Evolutionary conservation across 2,329 filamentous ascomycete genomes (phyloP).

Genomic region (Talaromyces funiculosus): DNA sequence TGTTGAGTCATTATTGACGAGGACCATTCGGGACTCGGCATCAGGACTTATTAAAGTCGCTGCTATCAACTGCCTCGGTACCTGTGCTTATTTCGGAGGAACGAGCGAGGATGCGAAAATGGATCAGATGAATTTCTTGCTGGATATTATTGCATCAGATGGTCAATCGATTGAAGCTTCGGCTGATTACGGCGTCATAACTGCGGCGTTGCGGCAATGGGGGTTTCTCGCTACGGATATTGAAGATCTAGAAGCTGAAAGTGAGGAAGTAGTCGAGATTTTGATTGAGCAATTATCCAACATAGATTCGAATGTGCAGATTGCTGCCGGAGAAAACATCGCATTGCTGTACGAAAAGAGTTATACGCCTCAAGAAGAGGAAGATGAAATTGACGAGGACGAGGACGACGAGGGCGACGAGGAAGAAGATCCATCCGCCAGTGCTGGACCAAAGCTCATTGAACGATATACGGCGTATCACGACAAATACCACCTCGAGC

Average conservation of each 20-base stretch:
- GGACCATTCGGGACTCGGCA: slow-evolving; percentile 60
- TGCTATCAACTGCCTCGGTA: slow-evolving; percentile 67
- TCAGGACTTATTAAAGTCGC: slow-evolving; percentile 60
- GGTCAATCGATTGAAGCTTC: slow-evolving; percentile 65
- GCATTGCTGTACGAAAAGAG: slow-evolving; percentile 75
- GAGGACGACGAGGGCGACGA: slow-evolving; percentile 22
- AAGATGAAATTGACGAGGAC: slow-evolving; percentile 49
- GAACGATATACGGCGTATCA: slow-evolving; percentile 65
- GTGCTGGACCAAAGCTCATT: slow-evolving; percentile 42
- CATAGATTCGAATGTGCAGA: slow-evolving; percentile 64
- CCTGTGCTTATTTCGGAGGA: slow-evolving; percentile 71
- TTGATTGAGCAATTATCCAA: slow-evolving; percentile 84
- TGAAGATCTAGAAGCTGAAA: slow-evolving; percentile 66
- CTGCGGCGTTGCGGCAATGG: slow-evolving; percentile 72
- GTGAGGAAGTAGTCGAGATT: slow-evolving; percentile 67
- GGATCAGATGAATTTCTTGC: slow-evolving; percentile 67
- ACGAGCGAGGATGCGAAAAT: slow-evolving; percentile 62
- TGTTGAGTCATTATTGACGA: slow-evolving; percentile 54
- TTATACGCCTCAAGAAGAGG: slow-evolving; percentile 54
- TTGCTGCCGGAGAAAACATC: slow-evolving; percentile 72
- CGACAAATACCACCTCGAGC: slow-evolving; percentile 55
- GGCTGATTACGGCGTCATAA: slow-evolving; percentile 65
- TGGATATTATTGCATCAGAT: slow-evolving; percentile 75
- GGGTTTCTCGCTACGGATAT: slow-evolving; percentile 72
- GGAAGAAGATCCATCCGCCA: slow-evolving; percentile 25